These are phyloP conservation scores for Powellomyces hirtus DNA, from an alignment of 192 early-diverging fungal genomes.

Conservation along the genomic window DNA sequence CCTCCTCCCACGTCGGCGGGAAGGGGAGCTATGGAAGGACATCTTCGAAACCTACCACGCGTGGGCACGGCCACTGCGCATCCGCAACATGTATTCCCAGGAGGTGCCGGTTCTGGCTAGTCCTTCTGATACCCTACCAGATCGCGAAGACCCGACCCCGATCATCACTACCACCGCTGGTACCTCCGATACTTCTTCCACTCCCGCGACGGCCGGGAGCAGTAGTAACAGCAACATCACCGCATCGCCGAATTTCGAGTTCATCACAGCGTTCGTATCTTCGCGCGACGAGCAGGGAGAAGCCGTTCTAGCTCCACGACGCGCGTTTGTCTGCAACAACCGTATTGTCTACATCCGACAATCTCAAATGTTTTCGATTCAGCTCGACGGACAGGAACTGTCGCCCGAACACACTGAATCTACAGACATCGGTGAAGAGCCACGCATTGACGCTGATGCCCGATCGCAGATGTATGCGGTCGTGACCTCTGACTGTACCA, in stretches of 20 bases:
- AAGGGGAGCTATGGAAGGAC: conserved; percentile 9
- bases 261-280: background rate
- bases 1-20: background rate
- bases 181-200: background rate
- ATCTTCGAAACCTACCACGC: background rate
- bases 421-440: background rate
- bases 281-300: conserved; percentile 6
- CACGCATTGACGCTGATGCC: background rate
- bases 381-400: background rate
- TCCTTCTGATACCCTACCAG: background rate
- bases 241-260: background rate
- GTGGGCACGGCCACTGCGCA: background rate
- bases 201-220: background rate
- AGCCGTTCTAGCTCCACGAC: background rate
- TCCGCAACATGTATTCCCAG: background rate
- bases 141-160: background rate
- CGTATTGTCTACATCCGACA: conserved; percentile 3
- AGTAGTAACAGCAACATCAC: background rate
- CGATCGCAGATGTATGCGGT: background rate
- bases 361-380: background rate
- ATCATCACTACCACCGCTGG: too few relatives aligned
- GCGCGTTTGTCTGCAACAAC: background rate
- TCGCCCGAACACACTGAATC: background rate
- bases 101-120: background rate
- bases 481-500: background rate